Percentiles rank a stretch among this genome's conserved stretches.
phyloP scores from a whole-genome alignment of 2,329 filamentous ascomycete species.

The Fusarium sp. region DNA sequence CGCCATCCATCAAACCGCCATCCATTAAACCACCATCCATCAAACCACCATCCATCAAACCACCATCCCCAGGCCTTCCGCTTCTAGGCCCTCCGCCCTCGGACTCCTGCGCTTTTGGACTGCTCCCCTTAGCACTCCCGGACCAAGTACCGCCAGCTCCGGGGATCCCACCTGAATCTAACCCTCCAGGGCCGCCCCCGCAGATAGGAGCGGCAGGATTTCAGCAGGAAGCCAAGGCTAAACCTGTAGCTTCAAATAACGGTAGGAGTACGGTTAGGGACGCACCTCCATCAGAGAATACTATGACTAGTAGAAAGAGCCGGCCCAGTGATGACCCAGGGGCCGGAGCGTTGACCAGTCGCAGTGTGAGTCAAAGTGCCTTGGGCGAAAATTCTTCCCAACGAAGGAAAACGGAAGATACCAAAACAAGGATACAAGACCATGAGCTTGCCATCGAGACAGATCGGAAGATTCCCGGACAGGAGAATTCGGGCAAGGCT shows the following conservation, averaged over 20 bases:
- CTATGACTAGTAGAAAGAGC: conserved; percentile 12
- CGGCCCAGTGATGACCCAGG: background rate
- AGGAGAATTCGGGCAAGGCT: no score
- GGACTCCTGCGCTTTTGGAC: background rate
- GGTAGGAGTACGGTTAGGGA: conserved; percentile 7
- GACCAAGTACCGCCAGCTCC: background rate
- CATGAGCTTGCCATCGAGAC: no score
- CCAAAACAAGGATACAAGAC: no score
- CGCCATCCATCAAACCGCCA: no score
- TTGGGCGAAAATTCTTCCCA: no score
- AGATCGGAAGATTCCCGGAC: no score
- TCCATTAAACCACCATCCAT: no score
- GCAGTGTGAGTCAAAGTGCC: background rate
- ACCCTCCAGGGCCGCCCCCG: background rate
- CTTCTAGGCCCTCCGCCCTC: background rate
- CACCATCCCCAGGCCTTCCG: background rate
- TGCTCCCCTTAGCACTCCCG: background rate
- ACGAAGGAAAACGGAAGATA: background rate
- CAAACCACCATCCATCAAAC: no score
- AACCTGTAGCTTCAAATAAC: background rate
- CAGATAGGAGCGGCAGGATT: background rate
- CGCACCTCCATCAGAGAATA: background rate
- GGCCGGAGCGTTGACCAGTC: background rate
- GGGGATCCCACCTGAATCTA: background rate
- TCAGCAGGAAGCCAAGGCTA: background rate